Base-by-base conservation (phyloP, 2,329 filamentous ascomycete species). In the Alternaria consortialis region DNA sequence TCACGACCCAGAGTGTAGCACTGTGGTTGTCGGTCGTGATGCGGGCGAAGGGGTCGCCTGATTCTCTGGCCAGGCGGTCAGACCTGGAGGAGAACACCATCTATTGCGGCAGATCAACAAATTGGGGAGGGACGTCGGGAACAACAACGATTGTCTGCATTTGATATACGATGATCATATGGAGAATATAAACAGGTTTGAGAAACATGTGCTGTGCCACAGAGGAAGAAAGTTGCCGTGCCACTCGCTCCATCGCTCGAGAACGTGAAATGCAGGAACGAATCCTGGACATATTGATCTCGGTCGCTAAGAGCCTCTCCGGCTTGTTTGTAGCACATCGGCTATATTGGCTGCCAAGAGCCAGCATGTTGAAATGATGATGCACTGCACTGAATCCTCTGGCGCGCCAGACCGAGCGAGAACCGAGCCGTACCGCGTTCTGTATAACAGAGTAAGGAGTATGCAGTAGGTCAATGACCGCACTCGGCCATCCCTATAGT, bases 1-100 rank as follows among this genome's bases (percentile, higher is more conserved):
- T 25, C n/a, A n/a, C 23, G 5, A 58, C 36, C 59, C 59, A 62
- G 15, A 62, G 36, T 12, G 23, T n/a, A 23, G 59, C 59, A 36
- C 59, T 58, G 31, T 46, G 59, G n/a, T 62, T 36, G 31, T 53
- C 9, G 11, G 54, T 15, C 0, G 59, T 62, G 12, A 58, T 39
- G 13, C 20, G 59, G 6, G 54, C 36, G 11, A 62, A 62, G 36
- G 54, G 59, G 5, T 51, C 36, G 17, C 44, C 59, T n/a, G 48
- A 9, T 27, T 27, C 58, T 32, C 58, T 39, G n/a, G 23, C 23
- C 12, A 29, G 13, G 17, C 3, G 53, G 39, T 4, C 17, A 25
- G 44, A 39, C 13, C 6, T 50, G n/a, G 27, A 32, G 3, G 43
- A 25, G n/a, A 31, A 31, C 39, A 25, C 43, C 52, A 60, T 60